Conservation (phyloP, 257 asterid genomes). For the Nicotiana noctiflora region DNA sequence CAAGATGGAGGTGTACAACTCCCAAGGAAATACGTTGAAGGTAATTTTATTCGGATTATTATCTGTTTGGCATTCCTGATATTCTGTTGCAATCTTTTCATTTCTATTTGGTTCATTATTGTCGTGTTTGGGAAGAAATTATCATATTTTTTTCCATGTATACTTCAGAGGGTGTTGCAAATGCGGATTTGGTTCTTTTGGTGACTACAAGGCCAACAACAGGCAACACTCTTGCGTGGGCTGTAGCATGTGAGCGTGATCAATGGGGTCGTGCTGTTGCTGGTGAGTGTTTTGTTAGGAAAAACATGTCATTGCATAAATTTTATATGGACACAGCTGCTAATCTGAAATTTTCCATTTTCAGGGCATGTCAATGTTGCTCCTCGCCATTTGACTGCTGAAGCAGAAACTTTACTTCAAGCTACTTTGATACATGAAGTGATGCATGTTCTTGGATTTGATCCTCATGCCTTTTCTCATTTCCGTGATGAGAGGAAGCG, state of each 20-base stretch:
- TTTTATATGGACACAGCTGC: not conserved
- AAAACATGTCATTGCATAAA: not conserved
- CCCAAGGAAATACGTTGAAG: constrained; percentile 91
- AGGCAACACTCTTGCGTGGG: constrained; percentile 96
- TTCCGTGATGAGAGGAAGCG: constrained; percentile 92
- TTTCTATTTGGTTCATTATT: not conserved
- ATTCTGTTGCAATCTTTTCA: constrained; percentile 10
- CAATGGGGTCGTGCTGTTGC: constrained; percentile 99
- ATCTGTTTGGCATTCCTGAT: not conserved
- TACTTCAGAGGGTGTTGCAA: constrained; percentile 73
- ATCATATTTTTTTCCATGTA: not conserved
- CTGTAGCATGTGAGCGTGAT: constrained; percentile 98
- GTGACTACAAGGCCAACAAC: constrained; percentile 96
- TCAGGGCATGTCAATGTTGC: constrained; percentile 98
- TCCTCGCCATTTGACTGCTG: constrained; percentile 98
- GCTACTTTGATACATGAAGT: constrained; percentile 93
- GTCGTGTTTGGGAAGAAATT: not conserved
- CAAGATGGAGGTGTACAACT: constrained; percentile 99
- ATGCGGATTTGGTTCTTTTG: constrained; percentile 91
- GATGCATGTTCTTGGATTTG: constrained; percentile 95
- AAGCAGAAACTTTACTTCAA: constrained; percentile 87
- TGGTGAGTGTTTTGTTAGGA: constrained; percentile 38
- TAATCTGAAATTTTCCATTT: constrained; percentile 9
- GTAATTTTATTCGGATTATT: constrained; percentile 27
- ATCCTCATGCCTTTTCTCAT: constrained; percentile 95